Percentiles rank a stretch among this genome's conserved stretches.
Evolutionary conservation across 805 yeast species (phyloP).

Genomic region (Pichia nakasei): DNA sequence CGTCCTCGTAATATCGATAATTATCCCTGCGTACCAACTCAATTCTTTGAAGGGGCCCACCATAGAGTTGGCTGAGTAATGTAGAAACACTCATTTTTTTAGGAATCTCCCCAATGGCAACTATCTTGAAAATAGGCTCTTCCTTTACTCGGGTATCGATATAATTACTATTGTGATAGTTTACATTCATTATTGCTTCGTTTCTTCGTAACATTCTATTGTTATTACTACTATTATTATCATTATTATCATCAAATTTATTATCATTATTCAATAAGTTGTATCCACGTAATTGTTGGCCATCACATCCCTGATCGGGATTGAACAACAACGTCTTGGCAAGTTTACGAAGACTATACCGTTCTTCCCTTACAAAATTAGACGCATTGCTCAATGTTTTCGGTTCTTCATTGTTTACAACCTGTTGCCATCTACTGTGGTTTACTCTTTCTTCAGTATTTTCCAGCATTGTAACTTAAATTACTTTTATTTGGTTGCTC

Average conservation of each 20-base stretch:
- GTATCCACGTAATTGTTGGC: not conserved
- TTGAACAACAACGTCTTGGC: not conserved
- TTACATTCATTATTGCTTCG: constrained; percentile 10
- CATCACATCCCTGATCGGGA: not conserved
- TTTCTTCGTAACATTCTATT: not conserved
- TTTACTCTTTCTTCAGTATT: not conserved
- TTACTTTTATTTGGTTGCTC: too few species aligned
- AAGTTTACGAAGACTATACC: not conserved
- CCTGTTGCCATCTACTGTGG: not conserved
- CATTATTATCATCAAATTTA: too few species aligned
- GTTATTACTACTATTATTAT: not conserved
- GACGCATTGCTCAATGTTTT: not conserved
- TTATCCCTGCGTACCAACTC: constrained; percentile 20
- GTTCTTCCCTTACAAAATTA: not conserved
- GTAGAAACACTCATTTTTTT: constrained; percentile 37
- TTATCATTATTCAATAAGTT: too few species aligned
- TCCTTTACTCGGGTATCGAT: not conserved
- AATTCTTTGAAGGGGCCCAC: constrained; percentile 61
- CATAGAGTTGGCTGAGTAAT: constrained; percentile 47
- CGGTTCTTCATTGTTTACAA: not conserved
- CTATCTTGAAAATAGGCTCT: constrained; percentile 13
- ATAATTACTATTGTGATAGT: not conserved
- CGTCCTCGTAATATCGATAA: constrained; percentile 6
- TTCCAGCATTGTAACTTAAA: not conserved
- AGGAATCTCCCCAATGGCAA: constrained; percentile 18